phyloP scores from a whole-genome alignment of 2,329 filamentous ascomycete species.

The Tympanopsis confertula region DNA sequence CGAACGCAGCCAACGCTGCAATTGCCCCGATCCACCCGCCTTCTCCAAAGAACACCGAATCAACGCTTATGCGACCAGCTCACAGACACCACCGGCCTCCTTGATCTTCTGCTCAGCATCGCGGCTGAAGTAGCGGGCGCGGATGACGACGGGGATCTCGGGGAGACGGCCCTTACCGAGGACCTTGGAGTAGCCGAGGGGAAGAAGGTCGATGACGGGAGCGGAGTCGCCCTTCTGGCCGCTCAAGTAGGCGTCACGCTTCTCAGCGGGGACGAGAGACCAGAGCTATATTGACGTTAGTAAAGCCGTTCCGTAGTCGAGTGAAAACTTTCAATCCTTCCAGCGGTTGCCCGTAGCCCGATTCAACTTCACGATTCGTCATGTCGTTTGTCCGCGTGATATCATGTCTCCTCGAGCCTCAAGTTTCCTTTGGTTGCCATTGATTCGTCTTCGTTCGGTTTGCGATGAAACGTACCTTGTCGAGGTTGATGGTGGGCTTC shows the following conservation, averaged over 20 bases:
- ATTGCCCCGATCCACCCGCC: no score
- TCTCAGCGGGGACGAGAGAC: constrained; percentile 85
- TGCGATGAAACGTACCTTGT: constrained; percentile 67
- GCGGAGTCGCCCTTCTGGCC: constrained; percentile 78
- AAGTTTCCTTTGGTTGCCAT: no score
- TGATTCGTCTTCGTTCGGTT: no score
- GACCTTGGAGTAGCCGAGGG: constrained; percentile 96
- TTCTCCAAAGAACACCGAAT: no score
- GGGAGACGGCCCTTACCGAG: constrained; percentile 96
- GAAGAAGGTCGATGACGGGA: constrained; percentile 93
- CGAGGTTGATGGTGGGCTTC: constrained; percentile 97
- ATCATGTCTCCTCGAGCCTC: no score
- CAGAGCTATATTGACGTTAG: constrained; percentile 56
- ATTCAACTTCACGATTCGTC: no score
- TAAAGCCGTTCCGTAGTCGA: constrained; percentile 4
- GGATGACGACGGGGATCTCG: constrained; percentile 84
- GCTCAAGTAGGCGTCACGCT: constrained; percentile 81
- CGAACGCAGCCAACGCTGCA: not conserved
- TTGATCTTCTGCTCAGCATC: constrained; percentile 99
- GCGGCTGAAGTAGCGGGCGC: constrained; percentile 87
- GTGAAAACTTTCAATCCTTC: no score
- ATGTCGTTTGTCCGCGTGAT: no score
- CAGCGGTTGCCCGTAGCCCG: no score
- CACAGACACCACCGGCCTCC: constrained; percentile 88
- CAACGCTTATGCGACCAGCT: constrained; percentile 72